Evolutionary conservation across 129 eudicot species (phyloP), one percentile per base, ranked within the genome.

Genomic region (Flaveria sonorensis): DNA sequence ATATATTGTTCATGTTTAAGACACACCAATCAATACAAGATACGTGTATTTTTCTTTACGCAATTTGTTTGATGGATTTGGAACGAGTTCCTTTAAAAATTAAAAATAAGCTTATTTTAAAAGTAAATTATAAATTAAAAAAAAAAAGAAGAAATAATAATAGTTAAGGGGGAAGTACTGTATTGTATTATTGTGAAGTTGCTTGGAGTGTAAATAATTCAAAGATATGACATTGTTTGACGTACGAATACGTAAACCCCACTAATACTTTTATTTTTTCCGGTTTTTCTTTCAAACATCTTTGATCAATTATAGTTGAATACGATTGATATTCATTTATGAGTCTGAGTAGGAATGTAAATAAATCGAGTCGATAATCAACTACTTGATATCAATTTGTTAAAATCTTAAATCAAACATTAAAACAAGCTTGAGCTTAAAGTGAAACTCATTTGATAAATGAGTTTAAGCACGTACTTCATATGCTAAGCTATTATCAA

Each of bases 141-240:
- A n/a, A n/a, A n/a, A n/a, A n/a, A n/a, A n/a, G n/a, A n/a, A n/a
- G n/a, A n/a, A n/a, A 43, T 43, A 43, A 9, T 43, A 10, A 43
- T 7, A 43, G 1, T 9, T 7, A 36, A 28, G 5, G 24, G 59
- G 24, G 51, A 76, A 51, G 15, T 24, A 51, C 9, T 57, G n/a
- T n/a, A n/a, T n/a, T n/a, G n/a, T n/a, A 67, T 67, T 53, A n/a
- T 39, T 36, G 56, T 52, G 20, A 77, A 36, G 67, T 67, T 77
- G 57, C 74, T 67, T 55, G 32, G 56, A 76, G 56, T 66, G 32
- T 39, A 50, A n/a, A 42, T 55, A 40, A 77, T 68, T 77, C 30
- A 67, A 53, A 67, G 23, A 53, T 67, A 66, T 61, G 80, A 51
- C 45, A 77, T 50, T 74, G 6, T 66, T 51, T 64, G 21, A 75